A percentile compares a stretch with the other conserved stretches of the same genome.
phyloP scores from a whole-genome alignment of 345 rosid species.

The Raphanus raphanistrum region DNA sequence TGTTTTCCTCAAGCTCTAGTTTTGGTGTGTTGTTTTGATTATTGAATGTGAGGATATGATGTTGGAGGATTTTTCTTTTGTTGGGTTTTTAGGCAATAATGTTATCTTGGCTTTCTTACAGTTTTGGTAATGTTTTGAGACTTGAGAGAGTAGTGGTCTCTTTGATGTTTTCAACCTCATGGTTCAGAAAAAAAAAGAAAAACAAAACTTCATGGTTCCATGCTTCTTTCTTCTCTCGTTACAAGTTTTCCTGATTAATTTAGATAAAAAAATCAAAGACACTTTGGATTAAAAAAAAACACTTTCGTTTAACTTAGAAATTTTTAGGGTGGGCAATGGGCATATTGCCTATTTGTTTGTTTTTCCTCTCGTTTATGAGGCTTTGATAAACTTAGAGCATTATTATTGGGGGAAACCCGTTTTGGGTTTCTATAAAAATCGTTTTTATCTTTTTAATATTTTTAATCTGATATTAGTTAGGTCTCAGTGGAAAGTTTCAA shows the following conservation, averaged over 20 bases:
- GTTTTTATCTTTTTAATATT: too few species aligned
- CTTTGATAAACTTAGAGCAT: too few species aligned
- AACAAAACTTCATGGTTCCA: not conserved
- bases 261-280: not conserved
- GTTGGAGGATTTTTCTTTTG: constrained; percentile 9
- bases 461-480: too few species aligned
- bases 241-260: not conserved
- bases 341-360: too few species aligned
- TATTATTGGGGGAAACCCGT: too few species aligned
- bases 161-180: constrained; percentile 19
- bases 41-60: constrained; percentile 17
- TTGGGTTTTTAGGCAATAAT: constrained; percentile 33
- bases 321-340: too few species aligned
- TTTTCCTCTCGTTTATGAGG: not conserved
- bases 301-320: too few species aligned
- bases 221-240: constrained; percentile 2
- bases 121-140: constrained; percentile 30
- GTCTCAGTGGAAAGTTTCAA: too few species aligned
- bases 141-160: constrained; percentile 11
- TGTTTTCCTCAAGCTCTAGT: constrained; percentile 78
- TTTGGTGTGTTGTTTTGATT: constrained; percentile 3
- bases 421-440: too few species aligned
- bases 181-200: not conserved
- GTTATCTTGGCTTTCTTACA: constrained; percentile 16
- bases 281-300: too few species aligned